Evolutionary conservation across 192 early-diverging fungal genomes (phyloP).

Genomic region (Coemansia asiatica): DNA sequence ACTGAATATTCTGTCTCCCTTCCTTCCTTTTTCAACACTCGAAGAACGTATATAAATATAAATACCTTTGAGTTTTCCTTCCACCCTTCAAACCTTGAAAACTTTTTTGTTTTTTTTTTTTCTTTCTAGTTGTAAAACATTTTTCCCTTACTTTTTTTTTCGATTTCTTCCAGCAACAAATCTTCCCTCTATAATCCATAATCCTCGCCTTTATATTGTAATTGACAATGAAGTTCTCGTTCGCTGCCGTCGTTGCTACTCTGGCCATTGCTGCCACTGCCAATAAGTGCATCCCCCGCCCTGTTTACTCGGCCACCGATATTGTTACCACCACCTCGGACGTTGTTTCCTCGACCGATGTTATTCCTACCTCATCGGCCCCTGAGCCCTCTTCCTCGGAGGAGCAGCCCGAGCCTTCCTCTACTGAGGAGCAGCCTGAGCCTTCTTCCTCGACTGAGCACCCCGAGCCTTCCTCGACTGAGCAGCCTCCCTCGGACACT

Average conservation of each 20-base stretch:
- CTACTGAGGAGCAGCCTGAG: neutral
- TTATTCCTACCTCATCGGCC: conserved; percentile 15
- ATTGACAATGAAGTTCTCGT: conserved; percentile 28
- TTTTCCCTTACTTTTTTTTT: conserved; percentile 1
- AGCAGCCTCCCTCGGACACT: neutral
- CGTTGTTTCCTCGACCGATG: neutral
- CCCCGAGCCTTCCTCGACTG: neutral
- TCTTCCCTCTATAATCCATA: neutral
- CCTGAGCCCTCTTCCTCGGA: conserved; percentile 5
- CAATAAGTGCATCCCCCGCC: conserved; percentile 50
- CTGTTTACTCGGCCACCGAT: conserved; percentile 8
- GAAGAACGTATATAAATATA: neutral
- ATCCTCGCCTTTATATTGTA: neutral
- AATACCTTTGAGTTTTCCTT: neutral
- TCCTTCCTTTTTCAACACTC: too few species aligned
- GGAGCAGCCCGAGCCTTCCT: neutral
- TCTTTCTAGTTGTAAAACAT: conserved; percentile 8
- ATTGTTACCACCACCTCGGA: conserved; percentile 1
- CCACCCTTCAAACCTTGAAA: neutral
- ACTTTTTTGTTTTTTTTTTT: conserved; percentile 4
- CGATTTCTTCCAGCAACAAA: neutral
- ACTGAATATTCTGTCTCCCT: neutral
- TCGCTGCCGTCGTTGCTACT: conserved; percentile 20
- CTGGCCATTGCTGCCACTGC: conserved; percentile 30
- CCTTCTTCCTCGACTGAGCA: neutral